Conservation (phyloP, 2,329 filamentous ascomycete genomes). For the Dactylellina leptospora region DNA sequence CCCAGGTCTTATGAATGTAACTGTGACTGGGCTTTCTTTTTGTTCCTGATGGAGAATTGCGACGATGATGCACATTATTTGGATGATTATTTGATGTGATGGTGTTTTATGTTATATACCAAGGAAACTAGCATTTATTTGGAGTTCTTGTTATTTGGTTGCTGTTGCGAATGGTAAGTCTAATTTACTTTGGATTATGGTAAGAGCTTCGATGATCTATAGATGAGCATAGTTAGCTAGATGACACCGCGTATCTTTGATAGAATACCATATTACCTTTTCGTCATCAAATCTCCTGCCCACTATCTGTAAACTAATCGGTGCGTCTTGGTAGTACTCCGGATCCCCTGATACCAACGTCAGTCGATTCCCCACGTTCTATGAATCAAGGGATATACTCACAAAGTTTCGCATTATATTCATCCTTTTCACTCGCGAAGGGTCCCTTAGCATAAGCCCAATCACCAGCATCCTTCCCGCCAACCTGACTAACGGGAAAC, state of each 20-base stretch:
- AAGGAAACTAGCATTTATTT: neutral
- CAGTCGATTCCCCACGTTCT: neutral
- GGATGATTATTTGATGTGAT: conserved; percentile 4
- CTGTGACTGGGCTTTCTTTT: conserved; percentile 8
- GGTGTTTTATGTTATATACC: neutral
- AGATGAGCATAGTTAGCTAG: neutral
- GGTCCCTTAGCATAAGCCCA: conserved; percentile 21
- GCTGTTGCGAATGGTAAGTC: conserved; percentile 26
- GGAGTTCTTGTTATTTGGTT: neutral
- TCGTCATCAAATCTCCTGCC: conserved; percentile 56
- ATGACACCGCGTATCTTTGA: neutral
- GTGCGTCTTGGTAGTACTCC: conserved; percentile 61
- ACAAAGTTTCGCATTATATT: conserved; percentile 37
- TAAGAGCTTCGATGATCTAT: conserved; percentile 37
- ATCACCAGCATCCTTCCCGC: conserved; percentile 61
- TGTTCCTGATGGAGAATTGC: conserved; percentile 1
- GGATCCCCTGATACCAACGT: conserved; percentile 23
- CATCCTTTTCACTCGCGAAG: conserved; percentile 25
- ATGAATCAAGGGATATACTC: neutral
- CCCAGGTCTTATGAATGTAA: neutral
- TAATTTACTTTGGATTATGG: conserved; percentile 30
- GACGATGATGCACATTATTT: neutral
- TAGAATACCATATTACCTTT: conserved; percentile 59
- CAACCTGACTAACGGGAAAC: conserved; percentile 68
- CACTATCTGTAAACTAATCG: conserved; percentile 62